phyloP scores from a whole-genome alignment of 1,139 yeast genomes.

The Geotrichum restrictum region DNA sequence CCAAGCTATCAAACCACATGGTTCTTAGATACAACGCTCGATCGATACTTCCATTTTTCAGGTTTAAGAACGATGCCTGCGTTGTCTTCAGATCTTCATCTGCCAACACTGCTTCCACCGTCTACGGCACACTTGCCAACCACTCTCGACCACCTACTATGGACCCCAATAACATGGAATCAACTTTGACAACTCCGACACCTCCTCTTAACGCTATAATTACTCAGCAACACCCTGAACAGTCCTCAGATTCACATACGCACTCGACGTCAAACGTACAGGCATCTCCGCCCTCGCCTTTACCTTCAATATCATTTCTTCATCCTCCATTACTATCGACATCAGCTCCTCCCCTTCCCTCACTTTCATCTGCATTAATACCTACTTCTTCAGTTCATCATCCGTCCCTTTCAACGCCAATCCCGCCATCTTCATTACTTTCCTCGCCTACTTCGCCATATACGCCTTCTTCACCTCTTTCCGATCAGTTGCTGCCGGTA shows the following conservation, averaged over 20 bases:
- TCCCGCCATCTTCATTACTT: no score
- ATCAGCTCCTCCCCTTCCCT: not conserved
- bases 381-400: no score
- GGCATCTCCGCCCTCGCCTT: not conserved
- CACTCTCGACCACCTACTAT: slow-evolving; percentile 2
- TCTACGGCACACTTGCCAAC: slow-evolving; percentile 9
- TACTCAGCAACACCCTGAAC: no score
- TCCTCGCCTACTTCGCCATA: no score
- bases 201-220: not conserved
- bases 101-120: slow-evolving; percentile 13
- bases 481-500: no score
- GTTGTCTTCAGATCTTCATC: slow-evolving; percentile 13
- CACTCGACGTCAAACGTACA: no score
- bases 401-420: no score
- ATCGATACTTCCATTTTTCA: slow-evolving; percentile 12
- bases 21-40: not conserved
- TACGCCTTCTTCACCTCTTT: no score
- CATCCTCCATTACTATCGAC: not conserved
- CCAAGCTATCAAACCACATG: not conserved
- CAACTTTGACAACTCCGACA: no score
- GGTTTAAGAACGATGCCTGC: slow-evolving; percentile 9
- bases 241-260: no score
- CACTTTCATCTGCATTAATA: no score
- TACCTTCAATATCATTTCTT: slow-evolving; percentile 1
- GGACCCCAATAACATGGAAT: no score